Conservation (phyloP, 148 eudicot genomes). For the Salicornia ramosissima region DNA sequence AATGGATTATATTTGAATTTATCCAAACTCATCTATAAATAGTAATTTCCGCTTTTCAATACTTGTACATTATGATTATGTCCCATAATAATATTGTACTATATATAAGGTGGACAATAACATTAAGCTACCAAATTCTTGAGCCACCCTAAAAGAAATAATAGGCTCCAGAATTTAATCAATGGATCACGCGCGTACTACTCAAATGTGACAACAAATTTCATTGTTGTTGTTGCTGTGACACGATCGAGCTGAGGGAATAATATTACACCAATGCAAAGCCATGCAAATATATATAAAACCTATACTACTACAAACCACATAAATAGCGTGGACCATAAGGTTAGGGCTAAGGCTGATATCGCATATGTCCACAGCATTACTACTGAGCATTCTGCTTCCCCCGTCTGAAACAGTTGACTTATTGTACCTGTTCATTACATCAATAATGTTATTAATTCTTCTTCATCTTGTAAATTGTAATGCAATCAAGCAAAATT, state of each 20-base stretch:
- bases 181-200: background rate
- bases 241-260: background rate
- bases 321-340: constrained; percentile 35
- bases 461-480: too few relatives aligned
- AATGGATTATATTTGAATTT: too few relatives aligned
- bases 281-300: background rate
- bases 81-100: background rate
- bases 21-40: too few relatives aligned
- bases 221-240: background rate
- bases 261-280: background rate
- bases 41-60: too few relatives aligned
- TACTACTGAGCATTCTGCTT: constrained; percentile 31
- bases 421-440: constrained; percentile 27
- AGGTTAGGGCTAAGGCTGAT: constrained; percentile 32
- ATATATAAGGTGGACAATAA: too few relatives aligned
- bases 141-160: background rate
- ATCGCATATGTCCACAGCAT: constrained; percentile 37
- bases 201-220: background rate
- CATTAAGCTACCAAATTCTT: background rate
- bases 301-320: constrained; percentile 20
- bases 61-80: background rate
- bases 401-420: constrained; percentile 31
- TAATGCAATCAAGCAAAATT: too few relatives aligned
- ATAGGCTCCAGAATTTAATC: background rate
- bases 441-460: background rate